Evolutionary conservation across 352 stramenopile species (phyloP).

Genomic region (Phytopythium montanum): DNA sequence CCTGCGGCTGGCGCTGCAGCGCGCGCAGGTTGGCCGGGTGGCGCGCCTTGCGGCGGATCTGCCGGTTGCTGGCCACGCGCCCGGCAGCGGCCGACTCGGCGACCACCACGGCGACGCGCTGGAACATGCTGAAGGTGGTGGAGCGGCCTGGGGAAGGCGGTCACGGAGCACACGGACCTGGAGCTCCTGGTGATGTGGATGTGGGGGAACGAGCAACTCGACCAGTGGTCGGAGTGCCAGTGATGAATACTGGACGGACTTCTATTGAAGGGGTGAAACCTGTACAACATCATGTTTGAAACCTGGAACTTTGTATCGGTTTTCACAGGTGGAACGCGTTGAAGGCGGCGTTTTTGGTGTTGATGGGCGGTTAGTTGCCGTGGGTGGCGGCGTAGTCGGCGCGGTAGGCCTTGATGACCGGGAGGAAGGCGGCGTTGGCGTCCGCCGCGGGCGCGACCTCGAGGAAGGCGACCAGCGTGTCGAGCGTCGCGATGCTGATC

Average conservation of each 20-base stretch:
- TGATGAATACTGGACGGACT: neutral
- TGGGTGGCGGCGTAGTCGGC: slow-evolving; percentile 68
- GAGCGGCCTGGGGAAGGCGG: neutral
- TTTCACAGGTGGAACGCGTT: neutral
- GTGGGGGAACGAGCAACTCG: neutral
- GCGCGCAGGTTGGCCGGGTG: slow-evolving; percentile 70
- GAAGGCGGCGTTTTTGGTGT: neutral
- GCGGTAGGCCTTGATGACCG: slow-evolving; percentile 72
- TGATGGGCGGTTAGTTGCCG: neutral
- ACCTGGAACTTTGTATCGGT: neutral
- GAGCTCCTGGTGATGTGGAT: slow-evolving; percentile 1
- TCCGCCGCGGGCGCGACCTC: slow-evolving; percentile 44
- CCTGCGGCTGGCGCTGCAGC: slow-evolving; percentile 56
- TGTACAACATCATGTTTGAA: neutral
- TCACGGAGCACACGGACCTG: neutral
- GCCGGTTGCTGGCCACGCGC: slow-evolving; percentile 80
- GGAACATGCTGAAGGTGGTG: slow-evolving; percentile 42
- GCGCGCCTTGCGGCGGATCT: slow-evolving; percentile 80
- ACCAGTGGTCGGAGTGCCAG: slow-evolving; percentile 12
- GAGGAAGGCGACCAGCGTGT: slow-evolving; percentile 91
- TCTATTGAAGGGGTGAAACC: neutral
- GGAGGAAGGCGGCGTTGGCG: slow-evolving; percentile 55
- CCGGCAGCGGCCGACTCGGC: slow-evolving; percentile 29
- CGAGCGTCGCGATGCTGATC: slow-evolving; percentile 93
- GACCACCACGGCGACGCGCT: slow-evolving; percentile 52